Percentiles rank a stretch among this genome's conserved stretches.
Conservation (phyloP, 2,329 filamentous ascomycete species). For the Sclerotinia nivalis region DNA sequence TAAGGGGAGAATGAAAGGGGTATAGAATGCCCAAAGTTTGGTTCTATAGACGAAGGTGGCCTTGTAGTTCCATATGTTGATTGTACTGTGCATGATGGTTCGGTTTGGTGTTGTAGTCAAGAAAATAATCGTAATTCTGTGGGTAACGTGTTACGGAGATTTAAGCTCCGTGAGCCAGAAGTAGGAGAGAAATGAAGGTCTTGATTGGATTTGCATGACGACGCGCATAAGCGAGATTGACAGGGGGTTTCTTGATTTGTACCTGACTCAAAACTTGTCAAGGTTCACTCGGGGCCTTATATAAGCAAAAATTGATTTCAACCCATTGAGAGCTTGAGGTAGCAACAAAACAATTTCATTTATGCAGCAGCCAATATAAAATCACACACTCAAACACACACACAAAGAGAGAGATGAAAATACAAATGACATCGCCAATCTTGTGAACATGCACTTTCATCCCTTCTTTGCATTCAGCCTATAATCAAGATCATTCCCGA, state of each 20-base stretch:
- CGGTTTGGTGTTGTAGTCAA: conserved; percentile 7
- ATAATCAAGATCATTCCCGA: conserved; percentile 5
- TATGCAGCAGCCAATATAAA: not conserved
- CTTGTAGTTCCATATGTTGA: conserved; percentile 2
- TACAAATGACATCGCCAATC: conserved; percentile 9
- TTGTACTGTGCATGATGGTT: conserved; percentile 5
- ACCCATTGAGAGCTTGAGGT: not conserved
- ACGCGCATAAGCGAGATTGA: conserved; percentile 23
- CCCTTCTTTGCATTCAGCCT: conserved; percentile 14
- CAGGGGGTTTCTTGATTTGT: conserved; percentile 1
- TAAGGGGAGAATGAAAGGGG: not conserved
- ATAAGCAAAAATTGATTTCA: conserved; percentile 4
- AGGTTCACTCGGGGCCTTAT: conserved; percentile 15
- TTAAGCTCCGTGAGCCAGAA: conserved; percentile 8
- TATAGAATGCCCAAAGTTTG: not conserved
- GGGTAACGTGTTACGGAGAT: conserved; percentile 21
- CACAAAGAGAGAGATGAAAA: not conserved
- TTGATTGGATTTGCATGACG: conserved; percentile 20
- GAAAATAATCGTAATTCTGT: not conserved
- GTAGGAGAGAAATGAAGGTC: not conserved
- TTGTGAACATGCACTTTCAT: not conserved
- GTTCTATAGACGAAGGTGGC: not conserved
- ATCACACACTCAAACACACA: not conserved
- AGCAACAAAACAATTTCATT: not conserved
- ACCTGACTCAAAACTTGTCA: not conserved